Percentiles rank a stretch among this genome's conserved stretches.
Conservation (phyloP, 2,329 filamentous ascomycete species). For the Fusarium musae region DNA sequence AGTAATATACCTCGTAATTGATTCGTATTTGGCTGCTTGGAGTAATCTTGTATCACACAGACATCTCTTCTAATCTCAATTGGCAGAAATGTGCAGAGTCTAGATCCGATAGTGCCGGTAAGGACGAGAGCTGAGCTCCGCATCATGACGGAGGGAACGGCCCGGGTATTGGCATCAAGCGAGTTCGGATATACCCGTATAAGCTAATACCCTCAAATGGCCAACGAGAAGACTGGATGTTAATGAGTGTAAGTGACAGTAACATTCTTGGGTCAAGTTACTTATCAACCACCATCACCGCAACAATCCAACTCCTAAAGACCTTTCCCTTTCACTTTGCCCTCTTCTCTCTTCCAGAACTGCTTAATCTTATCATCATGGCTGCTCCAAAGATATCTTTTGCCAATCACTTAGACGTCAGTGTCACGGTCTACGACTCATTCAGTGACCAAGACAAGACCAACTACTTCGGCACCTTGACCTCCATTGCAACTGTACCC, state of each 20-base stretch:
- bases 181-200: background rate
- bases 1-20: background rate
- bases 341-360: background rate
- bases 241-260: background rate
- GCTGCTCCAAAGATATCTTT: background rate
- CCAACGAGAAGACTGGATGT: background rate
- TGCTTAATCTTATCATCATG: background rate
- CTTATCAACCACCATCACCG: background rate
- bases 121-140: background rate
- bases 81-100: background rate
- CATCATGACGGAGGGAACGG: background rate
- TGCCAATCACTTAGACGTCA: background rate
- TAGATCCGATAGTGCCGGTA: background rate
- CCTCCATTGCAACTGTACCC: background rate
- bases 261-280: background rate
- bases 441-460: background rate
- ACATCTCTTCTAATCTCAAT: background rate
- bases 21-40: background rate
- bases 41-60: background rate
- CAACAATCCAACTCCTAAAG: accelerated
- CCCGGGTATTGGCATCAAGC: background rate
- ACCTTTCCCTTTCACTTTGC: too few relatives aligned
- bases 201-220: background rate
- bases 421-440: background rate
- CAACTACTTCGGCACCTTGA: constrained; percentile 5